These are phyloP conservation scores for Colletotrichum costaricense DNA, from an alignment of 2,329 filamentous ascomycete genomes.

Conservation along the genomic window DNA sequence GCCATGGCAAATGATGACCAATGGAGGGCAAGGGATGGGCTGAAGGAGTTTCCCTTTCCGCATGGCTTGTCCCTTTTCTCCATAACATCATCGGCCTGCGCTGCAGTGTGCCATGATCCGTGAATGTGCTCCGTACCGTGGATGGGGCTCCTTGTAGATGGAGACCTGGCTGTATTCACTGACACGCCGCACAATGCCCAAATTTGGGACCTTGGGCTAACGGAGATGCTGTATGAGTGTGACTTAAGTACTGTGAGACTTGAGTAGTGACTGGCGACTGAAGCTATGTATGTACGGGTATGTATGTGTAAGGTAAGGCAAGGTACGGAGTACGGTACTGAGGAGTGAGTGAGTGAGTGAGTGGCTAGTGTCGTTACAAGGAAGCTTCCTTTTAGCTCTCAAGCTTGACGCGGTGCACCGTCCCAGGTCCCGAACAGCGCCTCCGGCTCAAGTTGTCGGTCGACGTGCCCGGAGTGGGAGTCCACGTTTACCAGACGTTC, in stretches of 20 bases:
- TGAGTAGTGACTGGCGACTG: neutral
- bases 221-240: neutral
- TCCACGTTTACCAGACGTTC: constrained; percentile 8
- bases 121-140: constrained; percentile 17
- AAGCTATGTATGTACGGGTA: neutral
- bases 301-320: no score
- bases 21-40: constrained; percentile 5
- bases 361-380: constrained; percentile 2
- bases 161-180: neutral
- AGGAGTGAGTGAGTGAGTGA: neutral
- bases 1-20: constrained; percentile 16
- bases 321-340: neutral
- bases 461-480: no score
- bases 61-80: constrained; percentile 32
- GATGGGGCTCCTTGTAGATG: constrained; percentile 7
- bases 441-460: constrained; percentile 16
- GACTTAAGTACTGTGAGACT: neutral
- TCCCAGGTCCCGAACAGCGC: constrained; percentile 19
- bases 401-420: constrained; percentile 12
- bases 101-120: constrained; percentile 13
- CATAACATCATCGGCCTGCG: constrained; percentile 32
- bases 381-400: constrained; percentile 3
- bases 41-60: constrained; percentile 24
- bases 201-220: neutral
- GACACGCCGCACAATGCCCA: neutral